phyloP scores from a whole-genome alignment of 257 asterid species.

The Voacanga thouarsii region DNA sequence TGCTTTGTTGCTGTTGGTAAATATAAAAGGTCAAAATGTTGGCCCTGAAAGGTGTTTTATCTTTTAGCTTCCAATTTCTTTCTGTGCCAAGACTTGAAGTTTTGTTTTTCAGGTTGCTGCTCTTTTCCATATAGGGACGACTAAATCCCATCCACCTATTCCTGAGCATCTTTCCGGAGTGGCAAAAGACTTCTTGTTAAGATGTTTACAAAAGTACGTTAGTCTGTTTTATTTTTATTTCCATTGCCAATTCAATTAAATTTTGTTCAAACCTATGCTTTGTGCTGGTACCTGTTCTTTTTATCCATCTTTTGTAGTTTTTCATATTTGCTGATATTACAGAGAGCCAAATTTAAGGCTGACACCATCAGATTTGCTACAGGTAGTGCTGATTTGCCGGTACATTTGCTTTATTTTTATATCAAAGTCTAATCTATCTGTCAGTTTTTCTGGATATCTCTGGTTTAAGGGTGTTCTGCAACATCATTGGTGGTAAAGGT shows the following conservation, averaged over 20 bases:
- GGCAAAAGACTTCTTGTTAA: slow-evolving; percentile 84
- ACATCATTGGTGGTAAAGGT: not conserved
- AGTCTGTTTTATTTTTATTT: slow-evolving; percentile 13
- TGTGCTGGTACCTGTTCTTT: slow-evolving; percentile 6
- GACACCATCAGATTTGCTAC: slow-evolving; percentile 80
- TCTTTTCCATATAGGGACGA: slow-evolving; percentile 92
- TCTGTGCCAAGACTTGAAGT: slow-evolving; percentile 15
- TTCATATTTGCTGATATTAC: slow-evolving; percentile 28
- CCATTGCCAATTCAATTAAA: slow-evolving; percentile 10
- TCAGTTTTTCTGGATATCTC: not conserved
- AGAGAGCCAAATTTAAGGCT: slow-evolving; percentile 91
- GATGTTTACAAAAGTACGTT: slow-evolving; percentile 88
- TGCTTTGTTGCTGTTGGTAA: slow-evolving; percentile 2
- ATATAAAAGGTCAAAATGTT: slow-evolving; percentile 9
- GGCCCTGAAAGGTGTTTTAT: slow-evolving; percentile 5
- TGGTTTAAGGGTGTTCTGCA: not conserved
- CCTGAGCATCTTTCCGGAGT: slow-evolving; percentile 93
- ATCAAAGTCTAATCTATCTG: not conserved
- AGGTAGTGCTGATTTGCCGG: slow-evolving; percentile 43
- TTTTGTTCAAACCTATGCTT: not conserved
- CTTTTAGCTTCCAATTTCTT: slow-evolving; percentile 11
- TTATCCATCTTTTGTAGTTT: slow-evolving; percentile 13
- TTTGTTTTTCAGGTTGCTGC: slow-evolving; percentile 81
- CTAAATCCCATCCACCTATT: slow-evolving; percentile 98
- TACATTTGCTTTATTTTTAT: slow-evolving; percentile 11